phyloP scores from a whole-genome alignment of 2,329 filamentous ascomycete genomes.

The Arthrobotrys conoides region DNA sequence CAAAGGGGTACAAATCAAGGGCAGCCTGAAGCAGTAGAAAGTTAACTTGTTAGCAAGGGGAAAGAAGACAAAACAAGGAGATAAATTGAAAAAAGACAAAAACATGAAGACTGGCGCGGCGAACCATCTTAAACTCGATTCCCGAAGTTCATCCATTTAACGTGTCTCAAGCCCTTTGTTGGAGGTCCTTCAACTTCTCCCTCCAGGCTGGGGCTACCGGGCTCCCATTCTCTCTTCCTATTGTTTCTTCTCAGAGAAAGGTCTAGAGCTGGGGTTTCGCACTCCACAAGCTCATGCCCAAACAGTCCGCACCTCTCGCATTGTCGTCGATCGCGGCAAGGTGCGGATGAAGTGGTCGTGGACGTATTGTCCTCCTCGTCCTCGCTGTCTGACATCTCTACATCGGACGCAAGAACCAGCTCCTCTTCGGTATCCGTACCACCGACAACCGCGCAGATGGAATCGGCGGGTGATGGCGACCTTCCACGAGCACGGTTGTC shows the following conservation, averaged over 20 bases:
- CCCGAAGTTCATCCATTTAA: conserved; percentile 60
- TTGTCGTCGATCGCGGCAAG: conserved; percentile 59
- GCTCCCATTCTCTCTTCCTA: conserved; percentile 59
- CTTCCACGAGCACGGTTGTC: conserved; percentile 60
- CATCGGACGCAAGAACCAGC: conserved; percentile 55
- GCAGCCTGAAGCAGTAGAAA: conserved; percentile 52
- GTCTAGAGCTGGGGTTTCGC: conserved; percentile 50
- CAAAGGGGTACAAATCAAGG: conserved; percentile 17
- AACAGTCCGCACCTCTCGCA: conserved; percentile 60
- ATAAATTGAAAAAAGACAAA: conserved; percentile 2
- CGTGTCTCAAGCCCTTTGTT: conserved; percentile 56
- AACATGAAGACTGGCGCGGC: conserved; percentile 11
- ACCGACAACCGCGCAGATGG: conserved; percentile 61
- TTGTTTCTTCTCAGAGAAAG: conserved; percentile 33
- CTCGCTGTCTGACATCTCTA: conserved; percentile 57
- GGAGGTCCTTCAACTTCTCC: conserved; percentile 48
- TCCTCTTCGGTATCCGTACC: conserved; percentile 60
- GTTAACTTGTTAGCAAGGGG: conserved; percentile 31
- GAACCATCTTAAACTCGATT: conserved; percentile 31
- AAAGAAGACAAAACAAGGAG: conserved; percentile 11
- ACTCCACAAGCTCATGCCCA: conserved; percentile 58
- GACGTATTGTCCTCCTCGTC: conserved; percentile 56
- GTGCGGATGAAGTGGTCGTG: conserved; percentile 56
- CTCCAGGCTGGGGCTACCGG: conserved; percentile 49
- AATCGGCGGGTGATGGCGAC: conserved; percentile 59